phyloP scores from a whole-genome alignment of 345 rosid species.

The Hevea brasiliensis region DNA sequence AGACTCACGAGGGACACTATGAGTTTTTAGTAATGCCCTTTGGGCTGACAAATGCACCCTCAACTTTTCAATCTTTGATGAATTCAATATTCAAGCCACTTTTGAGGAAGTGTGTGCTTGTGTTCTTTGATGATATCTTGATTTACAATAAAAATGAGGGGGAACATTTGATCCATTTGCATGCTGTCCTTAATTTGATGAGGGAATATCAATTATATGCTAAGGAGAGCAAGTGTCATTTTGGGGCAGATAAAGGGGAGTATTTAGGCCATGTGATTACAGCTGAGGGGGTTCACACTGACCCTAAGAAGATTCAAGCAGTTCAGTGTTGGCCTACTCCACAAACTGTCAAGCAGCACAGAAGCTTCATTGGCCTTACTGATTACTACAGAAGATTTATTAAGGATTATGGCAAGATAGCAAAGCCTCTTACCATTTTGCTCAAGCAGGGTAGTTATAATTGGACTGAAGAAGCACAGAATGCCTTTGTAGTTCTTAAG shows the following conservation, averaged over 20 bases:
- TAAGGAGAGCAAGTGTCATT: background rate
- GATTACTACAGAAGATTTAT: background rate
- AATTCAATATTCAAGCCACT: background rate
- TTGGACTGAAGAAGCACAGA: too few relatives aligned
- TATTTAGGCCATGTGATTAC: background rate
- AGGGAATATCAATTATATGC: background rate
- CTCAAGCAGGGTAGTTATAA: background rate
- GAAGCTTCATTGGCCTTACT: background rate
- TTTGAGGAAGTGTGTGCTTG: background rate
- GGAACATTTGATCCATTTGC: background rate
- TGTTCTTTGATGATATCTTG: background rate
- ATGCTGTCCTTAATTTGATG: background rate
- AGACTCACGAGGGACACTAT: background rate
- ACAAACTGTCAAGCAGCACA: background rate
- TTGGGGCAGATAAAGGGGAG: background rate
- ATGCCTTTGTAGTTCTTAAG: background rate
- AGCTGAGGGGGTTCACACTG: background rate
- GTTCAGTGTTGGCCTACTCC: background rate
- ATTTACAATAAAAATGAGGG: background rate
- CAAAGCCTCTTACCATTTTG: background rate
- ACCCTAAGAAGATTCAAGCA: background rate
- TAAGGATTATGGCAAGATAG: background rate
- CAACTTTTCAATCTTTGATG: background rate
- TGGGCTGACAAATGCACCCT: background rate
- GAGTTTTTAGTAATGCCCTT: too few relatives aligned